phyloP scores from a whole-genome alignment of 129 eudicot species.

The Pittosporum tobira region DNA sequence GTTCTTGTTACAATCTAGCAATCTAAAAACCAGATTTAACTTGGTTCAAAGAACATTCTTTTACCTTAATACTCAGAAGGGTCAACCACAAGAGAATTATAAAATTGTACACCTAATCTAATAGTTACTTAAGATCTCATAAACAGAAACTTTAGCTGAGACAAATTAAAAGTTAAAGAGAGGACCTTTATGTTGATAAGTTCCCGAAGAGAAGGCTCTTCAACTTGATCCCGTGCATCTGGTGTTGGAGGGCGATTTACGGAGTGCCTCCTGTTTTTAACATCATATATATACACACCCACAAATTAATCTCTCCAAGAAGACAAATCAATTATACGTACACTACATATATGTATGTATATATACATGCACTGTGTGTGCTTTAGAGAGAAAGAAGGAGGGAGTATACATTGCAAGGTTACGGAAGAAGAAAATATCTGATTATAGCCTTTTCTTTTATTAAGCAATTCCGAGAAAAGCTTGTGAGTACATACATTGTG shows the following conservation, averaged over 20 bases:
- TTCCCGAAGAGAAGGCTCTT: conserved; percentile 22
- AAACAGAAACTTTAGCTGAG: no score
- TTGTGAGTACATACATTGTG: background rate
- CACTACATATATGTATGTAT: no score
- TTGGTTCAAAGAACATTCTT: background rate
- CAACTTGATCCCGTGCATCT: conserved; percentile 19
- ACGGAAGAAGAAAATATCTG: no score
- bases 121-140: no score
- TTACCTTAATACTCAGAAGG: background rate
- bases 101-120: no score
- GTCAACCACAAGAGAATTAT: background rate
- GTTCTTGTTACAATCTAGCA: background rate
- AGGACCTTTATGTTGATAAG: conserved; percentile 25
- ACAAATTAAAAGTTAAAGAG: background rate
- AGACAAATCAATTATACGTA: background rate
- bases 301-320: background rate
- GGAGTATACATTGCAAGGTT: no score
- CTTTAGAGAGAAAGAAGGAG: no score
- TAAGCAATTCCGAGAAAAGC: no score
- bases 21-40: background rate
- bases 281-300: background rate
- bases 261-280: conserved; percentile 29
- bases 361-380: no score
- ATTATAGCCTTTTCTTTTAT: no score
- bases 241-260: conserved; percentile 38